These are phyloP conservation scores for Basidiobolus meristosporus DNA, from an alignment of 371 early-diverging fungal species.

Conservation along the genomic window DNA sequence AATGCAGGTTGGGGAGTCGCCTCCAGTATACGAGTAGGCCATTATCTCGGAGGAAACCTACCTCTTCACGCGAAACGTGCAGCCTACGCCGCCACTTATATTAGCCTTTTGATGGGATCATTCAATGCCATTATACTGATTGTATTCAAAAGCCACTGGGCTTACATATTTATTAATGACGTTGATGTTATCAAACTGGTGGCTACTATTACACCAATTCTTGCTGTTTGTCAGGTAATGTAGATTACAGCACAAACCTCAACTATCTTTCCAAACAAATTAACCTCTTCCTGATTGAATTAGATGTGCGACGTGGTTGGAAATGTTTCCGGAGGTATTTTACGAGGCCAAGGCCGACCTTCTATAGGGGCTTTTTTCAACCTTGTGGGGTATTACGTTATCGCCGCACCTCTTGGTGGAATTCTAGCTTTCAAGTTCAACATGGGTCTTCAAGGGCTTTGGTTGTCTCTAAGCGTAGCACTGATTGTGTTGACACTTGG, in stretches of 20 bases:
- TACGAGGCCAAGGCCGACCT: slow-evolving; percentile 50
- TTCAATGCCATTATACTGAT: slow-evolving; percentile 16
- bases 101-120: slow-evolving; percentile 17
- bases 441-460: slow-evolving; percentile 41
- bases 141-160: slow-evolving; percentile 8
- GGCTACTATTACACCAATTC: slow-evolving; percentile 47
- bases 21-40: slow-evolving; percentile 61
- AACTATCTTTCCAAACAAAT: too few species aligned
- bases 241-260: too few species aligned
- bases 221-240: slow-evolving; percentile 68
- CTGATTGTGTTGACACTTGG: too few species aligned
- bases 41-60: slow-evolving; percentile 29
- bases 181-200: slow-evolving; percentile 40
- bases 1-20: slow-evolving; percentile 37
- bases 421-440: slow-evolving; percentile 26
- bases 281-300: too few species aligned
- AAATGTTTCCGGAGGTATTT: slow-evolving; percentile 45
- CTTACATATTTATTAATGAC: slow-evolving; percentile 46
- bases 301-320: slow-evolving; percentile 36
- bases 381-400: slow-evolving; percentile 32
- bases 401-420: slow-evolving; percentile 45
- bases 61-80: slow-evolving; percentile 20
- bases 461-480: slow-evolving; percentile 46
- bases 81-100: slow-evolving; percentile 17
- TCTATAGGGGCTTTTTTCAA: slow-evolving; percentile 47